phyloP scores from a whole-genome alignment of 257 asterid species.

The Coffea eugenioides region DNA sequence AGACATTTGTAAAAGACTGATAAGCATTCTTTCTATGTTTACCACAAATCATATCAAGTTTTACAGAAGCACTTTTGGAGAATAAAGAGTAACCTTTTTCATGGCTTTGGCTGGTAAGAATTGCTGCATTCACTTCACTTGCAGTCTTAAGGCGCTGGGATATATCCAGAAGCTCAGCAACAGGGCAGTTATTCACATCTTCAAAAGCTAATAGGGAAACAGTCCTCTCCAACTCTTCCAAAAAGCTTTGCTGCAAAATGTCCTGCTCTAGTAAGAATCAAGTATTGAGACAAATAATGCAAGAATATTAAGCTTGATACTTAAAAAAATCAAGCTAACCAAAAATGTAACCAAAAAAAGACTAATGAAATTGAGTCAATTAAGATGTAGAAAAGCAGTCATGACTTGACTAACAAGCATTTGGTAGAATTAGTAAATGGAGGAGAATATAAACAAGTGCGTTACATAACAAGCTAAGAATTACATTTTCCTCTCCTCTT shows the following conservation, averaged over 20 bases:
- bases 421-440: not conserved
- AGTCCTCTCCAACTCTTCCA: constrained; percentile 85
- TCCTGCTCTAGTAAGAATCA: constrained; percentile 2
- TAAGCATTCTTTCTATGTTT: not conserved
- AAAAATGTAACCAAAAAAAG: not conserved
- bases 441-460: not conserved
- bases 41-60: not conserved
- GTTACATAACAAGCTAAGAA: constrained; percentile 4
- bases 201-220: constrained; percentile 79
- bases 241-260: constrained; percentile 53
- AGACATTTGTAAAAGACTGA: not conserved
- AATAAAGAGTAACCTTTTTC: constrained; percentile 64
- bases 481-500: constrained; percentile 87
- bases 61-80: not conserved
- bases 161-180: constrained; percentile 62
- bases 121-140: constrained; percentile 80
- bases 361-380: not conserved
- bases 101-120: constrained; percentile 84
- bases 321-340: not conserved
- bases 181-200: constrained; percentile 68
- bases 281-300: not conserved
- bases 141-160: constrained; percentile 88
- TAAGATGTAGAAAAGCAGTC: not conserved
- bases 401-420: not conserved
- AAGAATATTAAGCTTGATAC: not conserved